These are phyloP conservation scores for Novakomyces olei DNA, from an alignment of 805 yeast species.

Conservation along the genomic window DNA sequence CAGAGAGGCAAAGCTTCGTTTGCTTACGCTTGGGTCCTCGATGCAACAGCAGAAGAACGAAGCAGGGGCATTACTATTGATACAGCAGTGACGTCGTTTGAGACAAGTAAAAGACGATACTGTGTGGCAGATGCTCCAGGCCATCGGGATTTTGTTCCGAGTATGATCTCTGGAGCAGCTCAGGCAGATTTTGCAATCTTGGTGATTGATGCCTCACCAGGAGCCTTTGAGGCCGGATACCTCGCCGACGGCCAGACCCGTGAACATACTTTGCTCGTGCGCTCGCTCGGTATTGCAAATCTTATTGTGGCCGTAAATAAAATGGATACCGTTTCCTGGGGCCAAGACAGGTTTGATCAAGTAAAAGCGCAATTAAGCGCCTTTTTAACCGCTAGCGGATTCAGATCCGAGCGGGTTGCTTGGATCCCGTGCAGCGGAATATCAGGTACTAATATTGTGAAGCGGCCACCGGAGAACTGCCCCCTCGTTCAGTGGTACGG, in stretches of 20 bases:
- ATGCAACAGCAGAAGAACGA: constrained; percentile 58
- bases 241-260: constrained; percentile 50
- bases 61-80: constrained; percentile 53
- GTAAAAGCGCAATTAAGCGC: constrained; percentile 28
- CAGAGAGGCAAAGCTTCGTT: constrained; percentile 54
- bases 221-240: constrained; percentile 54
- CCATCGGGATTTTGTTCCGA: constrained; percentile 62
- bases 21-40: constrained; percentile 71
- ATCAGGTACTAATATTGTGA: constrained; percentile 42
- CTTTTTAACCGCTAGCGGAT: constrained; percentile 37
- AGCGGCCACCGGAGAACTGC: constrained; percentile 17
- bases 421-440: constrained; percentile 54
- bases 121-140: constrained; percentile 75
- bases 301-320: constrained; percentile 48
- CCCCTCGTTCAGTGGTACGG: no score
- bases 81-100: constrained; percentile 45
- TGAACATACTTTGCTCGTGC: constrained; percentile 52
- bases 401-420: constrained; percentile 17
- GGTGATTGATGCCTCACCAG: constrained; percentile 41
- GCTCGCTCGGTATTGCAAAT: constrained; percentile 39
- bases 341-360: constrained; percentile 27
- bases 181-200: constrained; percentile 58
- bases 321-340: constrained; percentile 41
- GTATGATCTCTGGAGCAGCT: constrained; percentile 63
- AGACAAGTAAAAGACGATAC: constrained; percentile 30